These are phyloP conservation scores for Pterula multifida DNA, from an alignment of 1,284 basidiomycete species.

Conservation along the genomic window DNA sequence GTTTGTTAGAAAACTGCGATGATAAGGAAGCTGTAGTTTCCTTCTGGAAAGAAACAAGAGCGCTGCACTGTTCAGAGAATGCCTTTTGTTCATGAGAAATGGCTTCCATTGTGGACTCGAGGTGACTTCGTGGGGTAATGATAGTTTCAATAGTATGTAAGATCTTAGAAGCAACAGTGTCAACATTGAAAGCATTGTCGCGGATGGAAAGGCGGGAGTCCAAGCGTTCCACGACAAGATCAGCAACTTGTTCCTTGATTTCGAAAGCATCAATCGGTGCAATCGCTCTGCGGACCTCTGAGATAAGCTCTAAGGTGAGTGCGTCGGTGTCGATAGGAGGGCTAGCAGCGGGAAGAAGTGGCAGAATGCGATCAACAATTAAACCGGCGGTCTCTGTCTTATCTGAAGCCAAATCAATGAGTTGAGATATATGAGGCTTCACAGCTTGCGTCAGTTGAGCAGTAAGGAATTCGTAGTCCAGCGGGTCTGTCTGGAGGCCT, in stretches of 20 bases:
- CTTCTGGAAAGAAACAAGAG: background rate
- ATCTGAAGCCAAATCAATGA: conserved; percentile 76
- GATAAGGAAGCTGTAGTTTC: background rate
- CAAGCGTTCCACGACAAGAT: conserved; percentile 71
- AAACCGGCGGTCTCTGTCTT: conserved; percentile 74
- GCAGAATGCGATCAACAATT: conserved; percentile 63
- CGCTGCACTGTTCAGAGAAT: conserved; percentile 23
- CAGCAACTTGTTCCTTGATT: conserved; percentile 77
- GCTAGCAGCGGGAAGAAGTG: conserved; percentile 39
- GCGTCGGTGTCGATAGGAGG: conserved; percentile 39
- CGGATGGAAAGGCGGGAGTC: conserved; percentile 68
- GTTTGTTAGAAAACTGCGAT: background rate
- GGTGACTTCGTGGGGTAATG: conserved; percentile 22
- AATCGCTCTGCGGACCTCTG: conserved; percentile 57
- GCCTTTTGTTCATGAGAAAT: conserved; percentile 30
- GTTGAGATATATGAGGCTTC: conserved; percentile 75
- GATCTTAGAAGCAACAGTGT: conserved; percentile 36
- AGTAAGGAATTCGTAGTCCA: conserved; percentile 71
- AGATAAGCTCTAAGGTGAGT: conserved; percentile 43
- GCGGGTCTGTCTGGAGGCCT: conserved; percentile 44
- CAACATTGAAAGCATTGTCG: conserved; percentile 56
- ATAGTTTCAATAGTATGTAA: conserved; percentile 28
- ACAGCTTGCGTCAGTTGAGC: conserved; percentile 66
- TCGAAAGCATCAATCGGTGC: conserved; percentile 69
- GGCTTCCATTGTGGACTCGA: conserved; percentile 24